Base-by-base conservation (phyloP, 305 asterid genomes). In the Striga hermonthica region DNA sequence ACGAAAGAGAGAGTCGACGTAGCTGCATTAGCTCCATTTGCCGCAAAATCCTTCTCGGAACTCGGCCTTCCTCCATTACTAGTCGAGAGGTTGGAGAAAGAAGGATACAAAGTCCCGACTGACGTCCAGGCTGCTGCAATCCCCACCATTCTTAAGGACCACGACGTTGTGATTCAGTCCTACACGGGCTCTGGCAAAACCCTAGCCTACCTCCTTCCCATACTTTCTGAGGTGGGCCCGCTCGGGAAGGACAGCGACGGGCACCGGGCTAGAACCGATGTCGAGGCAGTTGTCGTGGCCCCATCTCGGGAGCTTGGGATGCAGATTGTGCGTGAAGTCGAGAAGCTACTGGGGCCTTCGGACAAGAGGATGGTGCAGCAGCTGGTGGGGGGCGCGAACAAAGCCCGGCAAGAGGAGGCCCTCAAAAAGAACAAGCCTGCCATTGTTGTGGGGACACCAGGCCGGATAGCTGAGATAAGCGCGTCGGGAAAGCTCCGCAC, bases 101-200 rank as follows among this genome's bases (percentile, higher is more conserved):
- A 82, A 83, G 99, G 97, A 43, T 93, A 71, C 64, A 70, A 74
- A 6, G 82, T 74, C 62, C 99, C 99, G 5, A 93, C 99, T 4
- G 97, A 86, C 70, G 99, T 90, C 60, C 99, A 93, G 79, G 96
- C 99, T 54, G 88, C 95, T 47, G 95, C 97, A 3, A 72, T 93
- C 62, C 97, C 99, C 44, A 66, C 90, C 1, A 80, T 93, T 68
- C 88, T 90, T 65, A 78, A 82, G 72, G 81, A 83, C 53, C 90
- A 80, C 34, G 99, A 90, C 69, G 97, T 82, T 61, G 95, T 93
- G 58, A 84, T 93, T 64, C 97, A 90, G 64, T 93, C 97, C 31
- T 88, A 93, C 78, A 90, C 99, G 4, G 99, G 99, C 10, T 93
- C 99, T 9, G 97, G 99, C 7, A 93, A 93, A 81, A 90, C 99